A percentile compares a stretch with the other conserved stretches of the same genome.
phyloP scores from a whole-genome alignment of 108 stramenopile genomes.

The Nitzschia sp. region DNA sequence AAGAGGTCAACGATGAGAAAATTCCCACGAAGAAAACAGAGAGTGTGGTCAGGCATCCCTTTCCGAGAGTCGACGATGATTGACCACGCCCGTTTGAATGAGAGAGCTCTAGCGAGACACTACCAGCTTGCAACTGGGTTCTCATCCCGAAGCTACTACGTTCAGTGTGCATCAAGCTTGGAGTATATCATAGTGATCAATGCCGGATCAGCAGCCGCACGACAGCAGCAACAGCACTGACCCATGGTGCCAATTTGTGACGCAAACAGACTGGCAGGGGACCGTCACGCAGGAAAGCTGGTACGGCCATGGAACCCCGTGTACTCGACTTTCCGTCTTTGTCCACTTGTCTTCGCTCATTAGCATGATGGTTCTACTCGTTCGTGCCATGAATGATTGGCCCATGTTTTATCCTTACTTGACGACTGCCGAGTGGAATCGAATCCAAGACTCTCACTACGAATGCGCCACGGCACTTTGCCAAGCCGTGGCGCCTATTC shows the following conservation, averaged over 20 bases:
- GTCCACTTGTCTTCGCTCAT: conserved; percentile 7
- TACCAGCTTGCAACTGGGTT: too few relatives aligned
- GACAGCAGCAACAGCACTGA: too few relatives aligned
- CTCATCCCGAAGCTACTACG: too few relatives aligned
- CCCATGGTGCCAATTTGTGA: conserved; percentile 1
- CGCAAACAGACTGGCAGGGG: conserved; percentile 12
- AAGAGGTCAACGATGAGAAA: too few relatives aligned
- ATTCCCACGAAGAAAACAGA: too few relatives aligned
- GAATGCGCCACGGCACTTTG: conserved; percentile 3
- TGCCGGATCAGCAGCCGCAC: too few relatives aligned
- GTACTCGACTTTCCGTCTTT: conserved; percentile 6
- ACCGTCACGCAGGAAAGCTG: conserved; percentile 10
- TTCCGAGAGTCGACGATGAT: too few relatives aligned
- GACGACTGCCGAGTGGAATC: background rate
- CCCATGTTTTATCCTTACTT: background rate
- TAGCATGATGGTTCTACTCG: background rate
- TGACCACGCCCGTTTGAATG: too few relatives aligned
- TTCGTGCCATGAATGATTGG: background rate
- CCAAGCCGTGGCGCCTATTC: background rate
- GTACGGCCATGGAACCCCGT: conserved; percentile 8
- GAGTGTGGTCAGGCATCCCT: too few relatives aligned
- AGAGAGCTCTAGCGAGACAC: too few relatives aligned
- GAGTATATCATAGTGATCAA: too few relatives aligned
- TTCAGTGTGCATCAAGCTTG: too few relatives aligned
- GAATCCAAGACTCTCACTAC: background rate